Evolutionary conservation across 805 yeast species (phyloP).

Genomic region (Torulaspora microellipsoides): DNA sequence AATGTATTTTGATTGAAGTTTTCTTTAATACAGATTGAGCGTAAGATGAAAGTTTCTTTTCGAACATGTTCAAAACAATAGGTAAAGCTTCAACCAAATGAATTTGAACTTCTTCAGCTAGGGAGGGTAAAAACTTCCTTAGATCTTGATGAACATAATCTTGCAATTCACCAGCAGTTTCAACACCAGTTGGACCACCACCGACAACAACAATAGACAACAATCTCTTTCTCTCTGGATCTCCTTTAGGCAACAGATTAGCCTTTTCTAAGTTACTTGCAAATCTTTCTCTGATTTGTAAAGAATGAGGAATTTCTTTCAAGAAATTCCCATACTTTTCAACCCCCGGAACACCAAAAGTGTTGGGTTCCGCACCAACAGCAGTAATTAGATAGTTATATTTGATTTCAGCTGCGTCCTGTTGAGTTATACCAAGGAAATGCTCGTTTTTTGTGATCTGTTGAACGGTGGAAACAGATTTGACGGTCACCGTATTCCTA

Average conservation of each 20-base stretch:
- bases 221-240: slow-evolving; percentile 78
- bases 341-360: slow-evolving; percentile 93
- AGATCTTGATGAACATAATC: slow-evolving; percentile 92
- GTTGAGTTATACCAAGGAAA: slow-evolving; percentile 35
- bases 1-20: slow-evolving; percentile 65
- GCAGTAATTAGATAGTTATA: slow-evolving; percentile 87
- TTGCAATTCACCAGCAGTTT: slow-evolving; percentile 92
- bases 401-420: slow-evolving; percentile 43
- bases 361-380: slow-evolving; percentile 91
- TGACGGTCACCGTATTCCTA: slow-evolving; percentile 62
- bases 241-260: slow-evolving; percentile 69
- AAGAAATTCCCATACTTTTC: slow-evolving; percentile 76
- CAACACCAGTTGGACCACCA: slow-evolving; percentile 98
- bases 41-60: slow-evolving; percentile 40
- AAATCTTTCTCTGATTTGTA: slow-evolving; percentile 70
- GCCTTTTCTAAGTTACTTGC: slow-evolving; percentile 90
- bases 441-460: slow-evolving; percentile 36
- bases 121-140: slow-evolving; percentile 80
- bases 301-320: slow-evolving; percentile 85
- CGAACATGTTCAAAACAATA: slow-evolving; percentile 62
- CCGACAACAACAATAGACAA: slow-evolving; percentile 88
- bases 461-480: slow-evolving; percentile 36
- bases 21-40: slow-evolving; percentile 41
- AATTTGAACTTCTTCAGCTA: slow-evolving; percentile 79
- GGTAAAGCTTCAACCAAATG: slow-evolving; percentile 89